Evolutionary conservation across 2,329 filamentous ascomycete genomes (phyloP).

Genomic region (Rhynchosporium graminicola): DNA sequence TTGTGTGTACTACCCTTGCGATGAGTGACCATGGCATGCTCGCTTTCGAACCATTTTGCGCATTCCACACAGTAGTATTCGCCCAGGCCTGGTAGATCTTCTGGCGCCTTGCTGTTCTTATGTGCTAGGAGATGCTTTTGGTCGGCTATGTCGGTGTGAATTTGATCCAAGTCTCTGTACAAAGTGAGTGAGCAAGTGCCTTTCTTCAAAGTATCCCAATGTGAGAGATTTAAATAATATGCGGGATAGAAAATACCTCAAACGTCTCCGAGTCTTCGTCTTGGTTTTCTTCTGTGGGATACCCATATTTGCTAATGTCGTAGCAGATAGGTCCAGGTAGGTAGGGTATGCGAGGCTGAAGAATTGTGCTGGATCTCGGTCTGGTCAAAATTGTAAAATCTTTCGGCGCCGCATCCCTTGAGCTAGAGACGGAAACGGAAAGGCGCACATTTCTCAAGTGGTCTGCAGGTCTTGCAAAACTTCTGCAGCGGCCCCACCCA

Average conservation of each 20-base stretch:
- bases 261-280: slow-evolving; percentile 73
- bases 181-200: neutral
- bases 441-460: neutral
- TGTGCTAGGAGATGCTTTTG: slow-evolving; percentile 79
- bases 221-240: too few relatives aligned
- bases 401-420: neutral
- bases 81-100: slow-evolving; percentile 87
- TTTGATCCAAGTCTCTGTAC: slow-evolving; percentile 84
- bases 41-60: slow-evolving; percentile 93
- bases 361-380: neutral
- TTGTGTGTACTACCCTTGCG: slow-evolving; percentile 90
- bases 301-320: slow-evolving; percentile 56
- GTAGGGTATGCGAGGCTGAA: neutral
- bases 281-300: slow-evolving; percentile 65
- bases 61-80: slow-evolving; percentile 88
- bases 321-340: neutral
- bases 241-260: slow-evolving; percentile 50
- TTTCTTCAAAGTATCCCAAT: neutral
- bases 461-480: slow-evolving; percentile 1
- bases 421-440: neutral
- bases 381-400: slow-evolving; percentile 4
- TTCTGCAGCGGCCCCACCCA: neutral
- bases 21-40: slow-evolving; percentile 74
- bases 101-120: slow-evolving; percentile 74
- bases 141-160: slow-evolving; percentile 78